These are phyloP conservation scores for Hymenoscyphus salicellus DNA, from an alignment of 2,329 filamentous ascomycete species.

Conservation along the genomic window DNA sequence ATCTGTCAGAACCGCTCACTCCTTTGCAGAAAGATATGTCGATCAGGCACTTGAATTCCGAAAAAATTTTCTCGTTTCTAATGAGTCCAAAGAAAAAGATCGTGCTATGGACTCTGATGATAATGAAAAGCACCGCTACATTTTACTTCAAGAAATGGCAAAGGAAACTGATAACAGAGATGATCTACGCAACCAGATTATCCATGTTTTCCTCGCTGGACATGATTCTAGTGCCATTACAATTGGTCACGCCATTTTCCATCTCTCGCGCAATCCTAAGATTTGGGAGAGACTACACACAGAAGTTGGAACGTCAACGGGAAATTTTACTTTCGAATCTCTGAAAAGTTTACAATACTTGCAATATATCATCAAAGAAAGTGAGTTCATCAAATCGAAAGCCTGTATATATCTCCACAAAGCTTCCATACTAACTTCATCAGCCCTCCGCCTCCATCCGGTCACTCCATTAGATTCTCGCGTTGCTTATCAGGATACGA, in stretches of 20 bases:
- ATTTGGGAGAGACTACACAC: conserved; percentile 9
- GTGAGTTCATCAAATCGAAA: background rate
- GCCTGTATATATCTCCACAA: too few relatives aligned
- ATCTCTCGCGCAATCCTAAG: conserved; percentile 11
- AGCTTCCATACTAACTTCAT: background rate
- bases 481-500: background rate
- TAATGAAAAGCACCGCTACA: background rate
- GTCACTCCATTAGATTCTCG: background rate
- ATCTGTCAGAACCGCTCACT: conserved; percentile 19
- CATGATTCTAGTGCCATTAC: conserved; percentile 17
- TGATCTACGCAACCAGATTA: conserved; percentile 5
- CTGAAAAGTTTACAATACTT: background rate
- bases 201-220: conserved; percentile 35
- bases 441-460: background rate
- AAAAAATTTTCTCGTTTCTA: background rate
- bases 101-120: background rate
- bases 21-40: conserved; percentile 18
- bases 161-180: conserved; percentile 6
- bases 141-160: conserved; percentile 10
- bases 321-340: background rate
- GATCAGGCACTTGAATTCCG: conserved; percentile 14
- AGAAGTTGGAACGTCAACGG: background rate
- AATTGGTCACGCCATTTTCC: conserved; percentile 11
- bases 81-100: conserved; percentile 21
- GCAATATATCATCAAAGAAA: background rate